Base-by-base conservation (phyloP, 768 basidiomycete species). In the Leccinum aurantiacum region DNA sequence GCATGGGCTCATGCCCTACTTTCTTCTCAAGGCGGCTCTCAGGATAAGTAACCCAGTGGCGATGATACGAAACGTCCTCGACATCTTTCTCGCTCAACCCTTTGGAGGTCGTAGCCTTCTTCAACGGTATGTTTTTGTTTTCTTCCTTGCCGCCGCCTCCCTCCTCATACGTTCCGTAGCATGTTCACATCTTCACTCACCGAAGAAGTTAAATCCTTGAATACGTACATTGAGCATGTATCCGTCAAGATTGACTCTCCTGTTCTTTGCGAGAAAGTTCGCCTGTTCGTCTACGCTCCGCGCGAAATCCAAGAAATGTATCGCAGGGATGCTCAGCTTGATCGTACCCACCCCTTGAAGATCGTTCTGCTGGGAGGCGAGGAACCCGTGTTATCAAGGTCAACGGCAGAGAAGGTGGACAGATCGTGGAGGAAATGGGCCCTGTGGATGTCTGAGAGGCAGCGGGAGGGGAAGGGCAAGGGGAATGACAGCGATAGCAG, bases 1-100 rank as follows among this genome's bases (percentile, higher is more conserved):
- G 47, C 97, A 99, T 70, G 94, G 95, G 1, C 76, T 96, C 54
- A 97, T 98, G 93, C 97, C 97, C 6, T 99, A 99, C 73, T 93
- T 98, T 68, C 87, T 98, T 79, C 84, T 99, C 63, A 98, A 94
- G 73, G 84, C 93, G 8, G 89, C 93, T 13, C 76, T 99, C 61
- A 89, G 84, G 71, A 92, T 99, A 65, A 95, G 91, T 58, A 99
- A 98, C 74, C 97, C 97, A 2, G 89, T 99, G 60, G 83, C 85
- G 29, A 98, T 98, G 97, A 95, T 98, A 68, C 85, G 97, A 72
- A 88, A 79, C 56, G 81, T 97, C 4, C 81, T 99, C 60, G 96
- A 98, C 68, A 82, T 99, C 46, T 98, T 99, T 80, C 84, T 98
- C 17, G 97, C 97, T 0, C 89, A 95, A 70, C 97, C 97, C 3